phyloP scores from a whole-genome alignment of 805 yeast species.

The Kazachstania africana region DNA sequence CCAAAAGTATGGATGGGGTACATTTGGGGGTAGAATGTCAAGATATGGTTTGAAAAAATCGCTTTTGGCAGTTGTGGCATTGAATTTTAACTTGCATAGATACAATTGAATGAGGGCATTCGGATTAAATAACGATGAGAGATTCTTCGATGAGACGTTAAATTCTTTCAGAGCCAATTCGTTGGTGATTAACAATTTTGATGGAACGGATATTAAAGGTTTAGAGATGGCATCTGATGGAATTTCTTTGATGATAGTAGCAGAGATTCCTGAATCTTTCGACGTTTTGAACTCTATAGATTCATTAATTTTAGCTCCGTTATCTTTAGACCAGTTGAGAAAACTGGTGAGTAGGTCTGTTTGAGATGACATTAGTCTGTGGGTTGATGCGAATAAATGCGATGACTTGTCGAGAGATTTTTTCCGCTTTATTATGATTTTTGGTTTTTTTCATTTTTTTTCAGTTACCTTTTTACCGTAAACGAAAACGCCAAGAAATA shows the following conservation, averaged over 20 bases:
- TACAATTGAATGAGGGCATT: conserved; percentile 29
- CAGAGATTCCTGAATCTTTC: conserved; percentile 25
- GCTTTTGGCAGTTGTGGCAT: conserved; percentile 8
- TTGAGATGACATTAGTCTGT: too few relatives aligned
- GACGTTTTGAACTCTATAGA: conserved; percentile 25
- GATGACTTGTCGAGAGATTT: too few relatives aligned
- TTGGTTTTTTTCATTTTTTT: too few relatives aligned
- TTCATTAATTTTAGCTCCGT: conserved; percentile 30
- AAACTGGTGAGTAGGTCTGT: too few relatives aligned
- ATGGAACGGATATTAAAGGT: conserved; percentile 32
- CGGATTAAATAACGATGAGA: conserved; percentile 11
- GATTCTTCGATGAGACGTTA: conserved; percentile 3
- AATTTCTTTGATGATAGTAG: conserved; percentile 6
- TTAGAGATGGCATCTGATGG: conserved; percentile 1
- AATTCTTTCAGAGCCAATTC: conserved; percentile 24
- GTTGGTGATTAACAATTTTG: conserved; percentile 28
- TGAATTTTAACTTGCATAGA: conserved; percentile 33
- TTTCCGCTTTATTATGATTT: too few relatives aligned
- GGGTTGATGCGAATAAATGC: too few relatives aligned
- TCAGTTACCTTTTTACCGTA: too few relatives aligned
- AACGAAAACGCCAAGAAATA: too few relatives aligned
- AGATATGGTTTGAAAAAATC: conserved; percentile 34
- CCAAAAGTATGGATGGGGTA: conserved; percentile 64
- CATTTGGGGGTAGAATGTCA: conserved; percentile 35
- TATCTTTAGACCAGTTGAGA: conserved; percentile 30